These are phyloP conservation scores for Leishmania arabica DNA, from an alignment of 208 protist genomes.

Conservation along the genomic window DNA sequence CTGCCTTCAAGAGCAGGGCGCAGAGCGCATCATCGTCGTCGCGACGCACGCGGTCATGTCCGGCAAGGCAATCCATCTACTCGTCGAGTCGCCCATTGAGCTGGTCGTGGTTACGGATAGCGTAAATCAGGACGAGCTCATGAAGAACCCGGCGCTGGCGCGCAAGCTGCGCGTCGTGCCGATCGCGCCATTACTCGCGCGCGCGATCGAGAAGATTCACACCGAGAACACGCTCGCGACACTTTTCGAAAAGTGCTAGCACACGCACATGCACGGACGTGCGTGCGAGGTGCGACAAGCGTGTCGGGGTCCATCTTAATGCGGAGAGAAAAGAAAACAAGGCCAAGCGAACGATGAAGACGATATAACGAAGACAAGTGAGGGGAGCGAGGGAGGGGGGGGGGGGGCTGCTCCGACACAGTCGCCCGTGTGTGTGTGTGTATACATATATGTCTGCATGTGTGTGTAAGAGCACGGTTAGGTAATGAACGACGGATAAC, in stretches of 20 bases:
- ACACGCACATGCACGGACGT: neutral
- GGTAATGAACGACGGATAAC: neutral
- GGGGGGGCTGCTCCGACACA: too few relatives aligned
- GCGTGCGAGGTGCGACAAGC: neutral
- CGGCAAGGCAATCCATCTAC: slow-evolving; percentile 54
- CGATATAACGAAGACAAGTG: too few relatives aligned
- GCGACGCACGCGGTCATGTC: slow-evolving; percentile 83
- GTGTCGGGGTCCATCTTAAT: too few relatives aligned
- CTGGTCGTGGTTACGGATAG: slow-evolving; percentile 83
- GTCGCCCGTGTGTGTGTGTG: too few relatives aligned
- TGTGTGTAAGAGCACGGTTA: neutral
- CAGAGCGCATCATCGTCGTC: slow-evolving; percentile 66
- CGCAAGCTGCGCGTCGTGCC: slow-evolving; percentile 83
- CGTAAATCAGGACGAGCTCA: slow-evolving; percentile 75
- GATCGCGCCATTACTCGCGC: slow-evolving; percentile 80
- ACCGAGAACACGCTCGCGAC: slow-evolving; percentile 78
- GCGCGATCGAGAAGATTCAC: slow-evolving; percentile 88
- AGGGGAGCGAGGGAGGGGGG: too few relatives aligned
- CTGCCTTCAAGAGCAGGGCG: slow-evolving; percentile 59
- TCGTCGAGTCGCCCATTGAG: slow-evolving; percentile 79
- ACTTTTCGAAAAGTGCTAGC: slow-evolving; percentile 67
- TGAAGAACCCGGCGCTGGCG: slow-evolving; percentile 70
- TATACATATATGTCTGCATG: too few relatives aligned
- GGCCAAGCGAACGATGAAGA: neutral
- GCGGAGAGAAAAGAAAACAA: neutral